A percentile compares a stretch with the other conserved stretches of the same genome.
Conservation (phyloP, 257 asterid species). For the Paulownia fortunei region DNA sequence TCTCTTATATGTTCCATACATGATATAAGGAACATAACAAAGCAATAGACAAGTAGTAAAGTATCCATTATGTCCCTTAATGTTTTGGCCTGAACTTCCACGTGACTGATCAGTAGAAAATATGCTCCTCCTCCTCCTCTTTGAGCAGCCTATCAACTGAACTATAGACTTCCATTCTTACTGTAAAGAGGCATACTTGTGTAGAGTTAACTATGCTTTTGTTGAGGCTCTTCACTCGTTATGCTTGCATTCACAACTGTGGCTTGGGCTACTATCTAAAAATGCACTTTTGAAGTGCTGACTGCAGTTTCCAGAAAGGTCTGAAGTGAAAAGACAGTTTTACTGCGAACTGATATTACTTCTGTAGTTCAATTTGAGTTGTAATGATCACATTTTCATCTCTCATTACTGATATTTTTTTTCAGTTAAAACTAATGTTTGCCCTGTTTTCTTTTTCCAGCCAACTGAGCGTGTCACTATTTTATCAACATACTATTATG, state of each 20-base stretch:
- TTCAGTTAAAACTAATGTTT: conserved; percentile 26
- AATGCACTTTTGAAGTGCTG: conserved; percentile 10
- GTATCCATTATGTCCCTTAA: background rate
- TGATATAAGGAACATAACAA: background rate
- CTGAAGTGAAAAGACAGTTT: conserved; percentile 19
- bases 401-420: conserved; percentile 3
- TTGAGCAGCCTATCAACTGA: background rate
- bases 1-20: conserved; percentile 1
- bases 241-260: background rate
- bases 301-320: conserved; percentile 14
- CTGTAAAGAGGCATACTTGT: background rate
- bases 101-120: background rate
- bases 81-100: background rate
- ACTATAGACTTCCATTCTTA: background rate
- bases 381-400: conserved; percentile 8
- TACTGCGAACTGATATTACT: conserved; percentile 6
- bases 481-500: conserved; percentile 88
- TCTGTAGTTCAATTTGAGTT: background rate
- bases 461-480: conserved; percentile 93
- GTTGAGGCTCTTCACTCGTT: background rate
- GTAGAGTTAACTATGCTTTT: conserved; percentile 4
- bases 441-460: conserved; percentile 49
- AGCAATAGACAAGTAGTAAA: background rate
- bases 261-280: background rate
- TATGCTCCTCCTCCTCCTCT: conserved; percentile 9